phyloP scores from a whole-genome alignment of 306 rosid genomes.

The Canavalia ensiformis region DNA sequence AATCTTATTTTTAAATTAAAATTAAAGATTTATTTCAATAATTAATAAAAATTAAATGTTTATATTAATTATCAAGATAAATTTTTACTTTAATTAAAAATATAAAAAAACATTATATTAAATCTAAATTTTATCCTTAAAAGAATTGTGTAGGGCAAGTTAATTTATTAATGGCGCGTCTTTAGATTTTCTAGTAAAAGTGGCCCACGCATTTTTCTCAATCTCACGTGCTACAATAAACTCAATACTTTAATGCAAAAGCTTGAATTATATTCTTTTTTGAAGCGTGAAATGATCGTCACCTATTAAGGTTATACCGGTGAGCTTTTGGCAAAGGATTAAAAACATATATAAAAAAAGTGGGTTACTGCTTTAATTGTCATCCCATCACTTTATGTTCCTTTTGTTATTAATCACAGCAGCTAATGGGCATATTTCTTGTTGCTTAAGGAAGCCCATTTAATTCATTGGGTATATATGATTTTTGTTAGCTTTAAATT shows the following conservation, averaged over 20 bases:
- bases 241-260: not conserved
- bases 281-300: not conserved
- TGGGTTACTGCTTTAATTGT: slow-evolving; percentile 39
- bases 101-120: too few relatives aligned
- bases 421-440: slow-evolving; percentile 27
- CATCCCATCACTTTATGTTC: slow-evolving; percentile 15
- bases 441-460: not conserved
- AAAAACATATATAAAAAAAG: slow-evolving; percentile 21
- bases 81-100: too few relatives aligned
- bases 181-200: not conserved
- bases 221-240: not conserved
- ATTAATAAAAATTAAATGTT: too few relatives aligned
- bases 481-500: slow-evolving; percentile 16
- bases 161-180: not conserved
- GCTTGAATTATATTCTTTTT: not conserved
- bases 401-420: not conserved
- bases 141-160: not conserved
- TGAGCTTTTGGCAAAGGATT: not conserved
- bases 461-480: slow-evolving; percentile 9
- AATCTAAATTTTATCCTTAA: too few relatives aligned
- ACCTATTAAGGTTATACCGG: not conserved
- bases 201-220: not conserved
- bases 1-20: too few relatives aligned
- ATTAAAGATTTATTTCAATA: too few relatives aligned
- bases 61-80: too few relatives aligned